A percentile compares a stretch with the other conserved stretches of the same genome.
Conservation (phyloP, 2,329 filamentous ascomycete genomes). For the Ascochyta pisi region DNA sequence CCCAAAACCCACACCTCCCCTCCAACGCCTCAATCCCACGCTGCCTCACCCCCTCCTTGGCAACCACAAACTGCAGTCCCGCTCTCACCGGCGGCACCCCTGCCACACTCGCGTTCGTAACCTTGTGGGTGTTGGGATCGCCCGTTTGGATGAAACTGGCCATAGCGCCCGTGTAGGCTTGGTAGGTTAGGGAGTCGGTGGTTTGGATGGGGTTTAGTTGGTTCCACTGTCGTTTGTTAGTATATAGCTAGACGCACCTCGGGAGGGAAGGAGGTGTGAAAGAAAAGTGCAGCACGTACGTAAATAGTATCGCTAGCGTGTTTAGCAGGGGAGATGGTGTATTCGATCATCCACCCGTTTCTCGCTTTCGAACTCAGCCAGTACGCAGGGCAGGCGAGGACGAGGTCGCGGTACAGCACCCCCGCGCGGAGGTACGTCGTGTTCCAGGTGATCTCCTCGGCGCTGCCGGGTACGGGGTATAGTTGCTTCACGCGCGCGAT, state of each 20-base stretch:
- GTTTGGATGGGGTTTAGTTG: constrained; percentile 60
- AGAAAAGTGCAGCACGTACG: constrained; percentile 40
- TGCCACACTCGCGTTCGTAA: constrained; percentile 54
- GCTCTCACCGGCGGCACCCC: constrained; percentile 56
- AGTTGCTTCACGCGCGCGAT: constrained; percentile 50
- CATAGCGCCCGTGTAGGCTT: constrained; percentile 65
- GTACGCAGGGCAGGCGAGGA: constrained; percentile 66
- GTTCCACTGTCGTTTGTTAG: constrained; percentile 58
- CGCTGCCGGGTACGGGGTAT: constrained; percentile 58
- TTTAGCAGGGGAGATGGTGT: constrained; percentile 65
- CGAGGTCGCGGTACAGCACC: constrained; percentile 64
- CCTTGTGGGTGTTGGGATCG: constrained; percentile 64
- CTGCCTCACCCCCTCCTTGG: constrained; percentile 54
- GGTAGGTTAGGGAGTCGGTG: constrained; percentile 61
- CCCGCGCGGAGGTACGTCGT: constrained; percentile 61
- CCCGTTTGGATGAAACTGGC: constrained; percentile 67
- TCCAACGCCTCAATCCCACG: constrained; percentile 51
- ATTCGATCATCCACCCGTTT: constrained; percentile 64
- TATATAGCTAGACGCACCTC: neutral
- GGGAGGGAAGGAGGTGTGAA: too few relatives aligned
- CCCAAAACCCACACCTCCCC: constrained; percentile 63
- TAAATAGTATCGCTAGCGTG: constrained; percentile 66
- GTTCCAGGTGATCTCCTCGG: constrained; percentile 60
- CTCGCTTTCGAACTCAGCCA: constrained; percentile 61
- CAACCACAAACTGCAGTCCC: constrained; percentile 60